These are phyloP conservation scores for Phaeosphaeria sp. DNA, from an alignment of 2,329 filamentous ascomycete species.

Conservation along the genomic window DNA sequence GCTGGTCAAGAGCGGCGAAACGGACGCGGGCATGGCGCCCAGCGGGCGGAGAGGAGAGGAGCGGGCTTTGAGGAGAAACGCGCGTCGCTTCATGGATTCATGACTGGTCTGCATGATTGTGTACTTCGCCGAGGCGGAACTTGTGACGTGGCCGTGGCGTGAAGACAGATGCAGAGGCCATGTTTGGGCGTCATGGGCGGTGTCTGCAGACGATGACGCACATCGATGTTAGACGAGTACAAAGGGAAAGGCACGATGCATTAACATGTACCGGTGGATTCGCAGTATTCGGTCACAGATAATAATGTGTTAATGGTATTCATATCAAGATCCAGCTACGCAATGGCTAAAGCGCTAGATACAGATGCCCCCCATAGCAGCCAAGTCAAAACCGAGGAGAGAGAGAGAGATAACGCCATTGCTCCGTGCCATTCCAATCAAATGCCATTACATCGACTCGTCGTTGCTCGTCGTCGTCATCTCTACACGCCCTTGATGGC, in stretches of 20 bases:
- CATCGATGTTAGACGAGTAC: too few relatives aligned
- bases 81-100: too few relatives aligned
- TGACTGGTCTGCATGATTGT: too few relatives aligned
- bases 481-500: constrained; percentile 90
- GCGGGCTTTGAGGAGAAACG: too few relatives aligned
- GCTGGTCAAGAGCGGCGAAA: background rate
- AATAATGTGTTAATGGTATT: background rate
- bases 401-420: background rate
- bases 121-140: background rate
- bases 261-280: too few relatives aligned
- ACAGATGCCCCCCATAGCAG: background rate
- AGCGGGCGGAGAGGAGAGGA: background rate
- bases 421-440: background rate
- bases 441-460: background rate
- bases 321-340: background rate
- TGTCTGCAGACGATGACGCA: too few relatives aligned
- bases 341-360: background rate
- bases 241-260: too few relatives aligned
- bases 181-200: too few relatives aligned
- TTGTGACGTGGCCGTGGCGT: too few relatives aligned
- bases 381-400: background rate
- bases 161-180: too few relatives aligned
- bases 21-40: background rate
- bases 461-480: too few relatives aligned
- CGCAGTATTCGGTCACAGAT: too few relatives aligned